A percentile compares a stretch with the other conserved stretches of the same genome.
Evolutionary conservation across 129 eudicot genomes (phyloP).

Genomic region (Logfia minima): DNA sequence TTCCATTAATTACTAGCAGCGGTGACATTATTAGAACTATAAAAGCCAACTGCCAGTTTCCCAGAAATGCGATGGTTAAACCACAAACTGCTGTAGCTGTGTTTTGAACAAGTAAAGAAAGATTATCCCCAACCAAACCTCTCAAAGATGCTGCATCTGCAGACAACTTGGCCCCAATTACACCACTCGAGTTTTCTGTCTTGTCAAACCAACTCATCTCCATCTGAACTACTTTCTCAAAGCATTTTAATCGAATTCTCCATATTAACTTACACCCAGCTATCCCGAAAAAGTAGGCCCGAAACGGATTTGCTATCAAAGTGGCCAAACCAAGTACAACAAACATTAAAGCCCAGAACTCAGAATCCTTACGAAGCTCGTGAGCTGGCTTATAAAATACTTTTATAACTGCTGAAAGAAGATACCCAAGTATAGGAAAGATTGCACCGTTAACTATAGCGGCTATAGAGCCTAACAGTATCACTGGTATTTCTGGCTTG

Average conservation of each 20-base stretch:
- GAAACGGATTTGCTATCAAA: constrained; percentile 54
- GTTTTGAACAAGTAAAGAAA: constrained; percentile 69
- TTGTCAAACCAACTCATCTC: constrained; percentile 88
- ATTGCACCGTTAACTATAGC: constrained; percentile 65
- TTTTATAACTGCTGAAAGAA: constrained; percentile 55
- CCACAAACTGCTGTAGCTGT: constrained; percentile 49
- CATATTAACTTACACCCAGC: constrained; percentile 68
- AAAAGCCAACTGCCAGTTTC: constrained; percentile 70
- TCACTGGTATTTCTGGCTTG: constrained; percentile 53
- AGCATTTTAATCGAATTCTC: constrained; percentile 61
- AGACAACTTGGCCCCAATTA: constrained; percentile 74
- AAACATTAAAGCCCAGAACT: constrained; percentile 77
- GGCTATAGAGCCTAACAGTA: constrained; percentile 57
- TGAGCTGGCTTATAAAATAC: constrained; percentile 58
- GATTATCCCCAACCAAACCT: constrained; percentile 71
- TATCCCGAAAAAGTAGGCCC: constrained; percentile 61
- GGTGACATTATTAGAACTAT: constrained; percentile 60
- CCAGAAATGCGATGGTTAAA: constrained; percentile 60
- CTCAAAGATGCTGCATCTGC: constrained; percentile 71
- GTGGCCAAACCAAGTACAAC: constrained; percentile 56
- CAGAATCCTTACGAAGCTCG: constrained; percentile 55
- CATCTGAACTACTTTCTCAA: constrained; percentile 66
- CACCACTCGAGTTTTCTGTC: constrained; percentile 67
- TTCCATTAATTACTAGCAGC: constrained; percentile 58
- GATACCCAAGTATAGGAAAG: constrained; percentile 57